Conservation (phyloP, 257 asterid genomes). For the Solanum gandarillasii region DNA sequence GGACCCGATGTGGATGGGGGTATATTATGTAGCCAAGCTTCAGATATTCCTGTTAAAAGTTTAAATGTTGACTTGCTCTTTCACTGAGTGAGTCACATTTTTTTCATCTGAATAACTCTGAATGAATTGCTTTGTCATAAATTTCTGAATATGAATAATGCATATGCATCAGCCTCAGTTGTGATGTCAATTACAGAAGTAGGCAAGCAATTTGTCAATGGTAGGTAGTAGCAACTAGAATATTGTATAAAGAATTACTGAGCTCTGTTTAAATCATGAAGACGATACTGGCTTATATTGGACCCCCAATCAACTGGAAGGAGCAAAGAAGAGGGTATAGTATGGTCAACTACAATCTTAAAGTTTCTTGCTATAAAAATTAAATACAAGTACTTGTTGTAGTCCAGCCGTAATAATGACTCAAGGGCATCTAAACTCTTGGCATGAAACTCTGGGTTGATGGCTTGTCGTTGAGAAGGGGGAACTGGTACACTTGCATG, state of each 20-base stretch:
- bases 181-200: background rate
- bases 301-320: background rate
- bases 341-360: background rate
- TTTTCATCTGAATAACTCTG: background rate
- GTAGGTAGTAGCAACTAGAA: background rate
- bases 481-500: background rate
- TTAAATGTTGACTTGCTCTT: background rate
- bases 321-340: background rate
- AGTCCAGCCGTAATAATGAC: background rate
- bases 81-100: background rate
- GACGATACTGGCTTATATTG: background rate
- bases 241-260: background rate
- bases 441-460: background rate
- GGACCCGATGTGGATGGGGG: background rate
- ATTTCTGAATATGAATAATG: background rate
- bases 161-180: background rate
- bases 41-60: background rate
- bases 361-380: background rate
- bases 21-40: background rate
- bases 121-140: background rate
- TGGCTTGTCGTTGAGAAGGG: background rate
- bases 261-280: background rate
- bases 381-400: background rate
- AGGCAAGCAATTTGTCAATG: background rate
- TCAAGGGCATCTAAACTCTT: background rate